Evolutionary conservation across 129 eudicot genomes (phyloP), one percentile per base, ranked within the genome.

Genomic region (Chrysanthemum seticuspe): DNA sequence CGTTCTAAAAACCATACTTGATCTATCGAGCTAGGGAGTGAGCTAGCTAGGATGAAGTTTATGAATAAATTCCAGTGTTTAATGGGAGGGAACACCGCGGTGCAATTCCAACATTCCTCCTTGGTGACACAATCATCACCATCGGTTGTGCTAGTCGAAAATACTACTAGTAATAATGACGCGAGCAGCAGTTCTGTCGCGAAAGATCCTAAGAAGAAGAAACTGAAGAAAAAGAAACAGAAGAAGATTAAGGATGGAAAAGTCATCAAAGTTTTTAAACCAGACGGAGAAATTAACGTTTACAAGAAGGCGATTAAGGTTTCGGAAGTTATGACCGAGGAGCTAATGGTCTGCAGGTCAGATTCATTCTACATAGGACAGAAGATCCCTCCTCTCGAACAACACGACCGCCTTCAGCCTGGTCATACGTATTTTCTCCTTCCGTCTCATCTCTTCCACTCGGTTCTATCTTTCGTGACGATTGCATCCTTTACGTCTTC

Each of bases 351-450:
- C 3, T 85, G 89, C 63, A 68, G 78, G 34, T 85, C 93, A 1
- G 93, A 87, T 73, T 76, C 87, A n/a, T 87, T 87, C 36, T 87
- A 85, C 80, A 84, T 85, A 29, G 93, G 93, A 47, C 89, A 80
- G 67, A 87, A 80, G 70, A 82, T 83, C 48, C 79, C 85, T 7
- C 80, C 87, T 5, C 83, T 87, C 3, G 44, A 84, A 2, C 77
- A 71, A 25, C 70, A 87, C 64, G 89, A 87, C 10, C 71, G 80
- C 18, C 93, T 87, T 34, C 81, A 77, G 52, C 78, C 65, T 2
- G 93, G 93, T 13, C 82, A 80, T 48, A 77, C 76, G 61, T 87
- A 87, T 70, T 84, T 87, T 50, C 83, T 87, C 14, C 84, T 87
- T 34, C 93, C 89, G 0, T 52, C 52, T 27, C 85, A 72, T 49